A percentile compares a stretch with the other conserved stretches of the same genome.
Conservation (phyloP, 257 asterid species). For the Salvia hispanica region DNA sequence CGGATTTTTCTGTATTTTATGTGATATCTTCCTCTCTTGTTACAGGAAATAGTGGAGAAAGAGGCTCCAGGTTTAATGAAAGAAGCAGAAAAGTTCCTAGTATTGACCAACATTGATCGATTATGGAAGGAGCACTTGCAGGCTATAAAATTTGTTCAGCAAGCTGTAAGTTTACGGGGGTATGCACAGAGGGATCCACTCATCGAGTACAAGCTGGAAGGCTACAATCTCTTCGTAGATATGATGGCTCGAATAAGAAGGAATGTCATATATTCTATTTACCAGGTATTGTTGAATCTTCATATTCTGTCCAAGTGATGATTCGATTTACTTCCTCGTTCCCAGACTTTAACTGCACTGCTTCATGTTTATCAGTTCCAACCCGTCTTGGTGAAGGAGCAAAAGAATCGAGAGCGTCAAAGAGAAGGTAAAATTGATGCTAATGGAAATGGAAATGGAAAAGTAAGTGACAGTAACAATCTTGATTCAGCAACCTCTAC, state of each 20-base stretch:
- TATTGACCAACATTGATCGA: slow-evolving; percentile 89
- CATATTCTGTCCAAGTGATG: neutral
- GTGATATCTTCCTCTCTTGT: slow-evolving; percentile 10
- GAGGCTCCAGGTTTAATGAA: slow-evolving; percentile 96
- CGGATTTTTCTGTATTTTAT: slow-evolving; percentile 3
- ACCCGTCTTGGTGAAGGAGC: slow-evolving; percentile 84
- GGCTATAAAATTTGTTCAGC: slow-evolving; percentile 98
- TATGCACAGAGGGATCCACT: slow-evolving; percentile 99
- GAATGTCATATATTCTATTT: slow-evolving; percentile 91
- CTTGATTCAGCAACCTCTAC: slow-evolving; percentile 38
- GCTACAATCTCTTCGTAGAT: slow-evolving; percentile 96
- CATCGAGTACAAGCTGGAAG: slow-evolving; percentile 95
- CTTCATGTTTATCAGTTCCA: slow-evolving; percentile 58
- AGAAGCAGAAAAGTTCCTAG: slow-evolving; percentile 94
- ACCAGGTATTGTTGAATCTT: slow-evolving; percentile 59
- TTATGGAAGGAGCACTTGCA: slow-evolving; percentile 99
- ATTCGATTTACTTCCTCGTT: neutral
- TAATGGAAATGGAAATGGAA: slow-evolving; percentile 48
- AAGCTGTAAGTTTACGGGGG: slow-evolving; percentile 96
- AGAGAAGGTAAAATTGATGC: slow-evolving; percentile 44
- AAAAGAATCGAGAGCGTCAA: slow-evolving; percentile 39
- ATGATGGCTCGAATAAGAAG: slow-evolving; percentile 99
- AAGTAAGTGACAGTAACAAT: slow-evolving; percentile 10
- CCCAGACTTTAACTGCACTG: slow-evolving; percentile 17
- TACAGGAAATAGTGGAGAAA: slow-evolving; percentile 87